Percentiles rank a stretch among this genome's conserved stretches.
Evolutionary conservation across 176 grass and related monocot genomes (phyloP).

Genomic region (Phoenix roebelenii): DNA sequence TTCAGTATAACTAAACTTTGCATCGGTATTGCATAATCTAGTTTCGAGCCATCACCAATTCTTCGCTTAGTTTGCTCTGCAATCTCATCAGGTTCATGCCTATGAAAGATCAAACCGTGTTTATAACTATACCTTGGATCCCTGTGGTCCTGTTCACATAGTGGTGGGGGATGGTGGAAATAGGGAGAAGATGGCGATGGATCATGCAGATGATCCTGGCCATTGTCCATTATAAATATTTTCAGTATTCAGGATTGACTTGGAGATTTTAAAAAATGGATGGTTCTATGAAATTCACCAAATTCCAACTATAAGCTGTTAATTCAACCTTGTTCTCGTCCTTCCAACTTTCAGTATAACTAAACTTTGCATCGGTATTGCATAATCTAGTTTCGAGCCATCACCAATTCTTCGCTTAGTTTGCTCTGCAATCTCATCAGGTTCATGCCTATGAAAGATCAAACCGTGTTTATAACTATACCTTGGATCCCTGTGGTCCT

Average conservation of each 20-base stretch:
- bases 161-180: conserved; percentile 60
- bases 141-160: conserved; percentile 60
- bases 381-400: no score
- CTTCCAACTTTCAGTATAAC: no score
- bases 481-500: conserved; percentile 51
- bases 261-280: no score
- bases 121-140: conserved; percentile 58
- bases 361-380: no score
- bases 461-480: conserved; percentile 73
- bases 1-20: no score
- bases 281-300: no score
- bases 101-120: conserved; percentile 88
- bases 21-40: no score
- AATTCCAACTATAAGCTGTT: no score
- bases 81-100: conserved; percentile 54
- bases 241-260: no score
- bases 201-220: conserved; percentile 50
- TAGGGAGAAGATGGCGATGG: conserved; percentile 65
- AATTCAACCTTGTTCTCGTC: no score
- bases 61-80: background rate
- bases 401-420: background rate
- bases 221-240: conserved; percentile 44
- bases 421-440: conserved; percentile 15
- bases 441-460: conserved; percentile 89
- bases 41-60: no score